Percentiles rank a stretch among this genome's conserved stretches.
phyloP scores from a whole-genome alignment of 495 filamentous ascomycete genomes.

The Penicillium waksmanii region DNA sequence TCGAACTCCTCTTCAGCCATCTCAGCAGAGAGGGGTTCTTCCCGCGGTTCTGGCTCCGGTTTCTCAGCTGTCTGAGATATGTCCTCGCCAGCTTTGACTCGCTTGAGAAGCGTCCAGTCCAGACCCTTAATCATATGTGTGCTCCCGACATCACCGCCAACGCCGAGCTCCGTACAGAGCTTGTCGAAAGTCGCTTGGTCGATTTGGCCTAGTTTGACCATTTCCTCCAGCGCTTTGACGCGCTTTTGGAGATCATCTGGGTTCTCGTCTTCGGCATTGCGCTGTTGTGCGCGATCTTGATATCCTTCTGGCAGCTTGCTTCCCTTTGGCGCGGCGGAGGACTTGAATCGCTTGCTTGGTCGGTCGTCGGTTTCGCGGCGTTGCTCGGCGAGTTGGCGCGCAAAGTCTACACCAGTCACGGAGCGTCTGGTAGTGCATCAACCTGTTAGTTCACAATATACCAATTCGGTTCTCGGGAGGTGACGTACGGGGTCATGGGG shows the following conservation, averaged over 20 bases:
- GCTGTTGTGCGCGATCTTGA: conserved; percentile 73
- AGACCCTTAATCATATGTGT: conserved; percentile 91
- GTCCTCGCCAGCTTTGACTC: conserved; percentile 75
- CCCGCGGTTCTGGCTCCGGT: conserved; percentile 11
- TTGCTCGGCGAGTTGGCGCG: conserved; percentile 81
- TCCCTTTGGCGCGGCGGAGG: conserved; percentile 81
- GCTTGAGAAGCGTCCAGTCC: conserved; percentile 79
- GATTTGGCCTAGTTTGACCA: conserved; percentile 81
- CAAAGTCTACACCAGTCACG: conserved; percentile 72
- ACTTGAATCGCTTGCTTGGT: conserved; percentile 69
- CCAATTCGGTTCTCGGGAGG: not conserved
- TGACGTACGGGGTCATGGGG: conserved; percentile 80
- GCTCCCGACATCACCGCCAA: conserved; percentile 77
- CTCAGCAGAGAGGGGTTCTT: conserved; percentile 16
- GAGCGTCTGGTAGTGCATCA: conserved; percentile 58
- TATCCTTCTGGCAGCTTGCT: conserved; percentile 79
- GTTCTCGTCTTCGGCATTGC: conserved; percentile 36
- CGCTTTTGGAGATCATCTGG: conserved; percentile 58
- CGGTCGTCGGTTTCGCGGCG: conserved; percentile 55
- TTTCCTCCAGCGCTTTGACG: conserved; percentile 78
- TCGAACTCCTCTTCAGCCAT: conserved; percentile 82
- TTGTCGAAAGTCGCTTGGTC: conserved; percentile 73
- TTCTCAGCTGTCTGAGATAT: conserved; percentile 42
- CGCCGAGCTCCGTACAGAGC: conserved; percentile 68
- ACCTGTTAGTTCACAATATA: not conserved